Conservation (phyloP, 495 filamentous ascomycete genomes). For the Paragyromitra xinjiangensis region DNA sequence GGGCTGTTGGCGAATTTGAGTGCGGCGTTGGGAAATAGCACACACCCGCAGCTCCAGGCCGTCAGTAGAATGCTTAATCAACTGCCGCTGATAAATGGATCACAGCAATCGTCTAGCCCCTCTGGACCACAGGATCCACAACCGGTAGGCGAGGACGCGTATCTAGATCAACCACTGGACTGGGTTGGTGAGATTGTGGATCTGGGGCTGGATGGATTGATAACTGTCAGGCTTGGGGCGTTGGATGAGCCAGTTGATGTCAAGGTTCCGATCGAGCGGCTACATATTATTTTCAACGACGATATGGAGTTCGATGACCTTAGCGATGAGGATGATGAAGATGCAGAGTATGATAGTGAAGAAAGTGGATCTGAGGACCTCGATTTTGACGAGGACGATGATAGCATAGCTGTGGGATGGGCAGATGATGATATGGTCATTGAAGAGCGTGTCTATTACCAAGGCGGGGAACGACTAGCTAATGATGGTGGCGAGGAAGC, state of each 20-base stretch:
- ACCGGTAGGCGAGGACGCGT: conserved; percentile 35
- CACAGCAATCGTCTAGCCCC: conserved; percentile 11
- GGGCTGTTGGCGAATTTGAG: conserved; percentile 50
- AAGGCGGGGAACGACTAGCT: conserved; percentile 59
- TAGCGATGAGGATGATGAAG: conserved; percentile 56
- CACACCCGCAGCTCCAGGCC: conserved; percentile 49
- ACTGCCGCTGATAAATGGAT: conserved; percentile 38
- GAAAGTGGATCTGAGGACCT: conserved; percentile 31
- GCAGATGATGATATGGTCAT: conserved; percentile 59
- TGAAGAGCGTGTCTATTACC: conserved; percentile 60
- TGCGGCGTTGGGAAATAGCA: conserved; percentile 48
- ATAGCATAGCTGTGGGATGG: conserved; percentile 52
- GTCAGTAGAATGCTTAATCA: conserved; percentile 51
- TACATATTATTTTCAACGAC: conserved; percentile 60
- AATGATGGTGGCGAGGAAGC: conserved; percentile 58
- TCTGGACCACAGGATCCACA: conserved; percentile 13
- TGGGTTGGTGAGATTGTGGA: conserved; percentile 69
- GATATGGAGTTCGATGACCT: conserved; percentile 54
- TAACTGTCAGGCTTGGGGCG: conserved; percentile 66
- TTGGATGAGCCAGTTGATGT: conserved; percentile 63
- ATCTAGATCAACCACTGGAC: conserved; percentile 54
- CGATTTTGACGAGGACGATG: conserved; percentile 54
- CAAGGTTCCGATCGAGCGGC: conserved; percentile 61
- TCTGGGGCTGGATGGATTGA: conserved; percentile 64
- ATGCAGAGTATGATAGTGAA: conserved; percentile 55